These are phyloP conservation scores for Saururus chinensis DNA, from an alignment of 164 flowering plant genomes.

Conservation along the genomic window DNA sequence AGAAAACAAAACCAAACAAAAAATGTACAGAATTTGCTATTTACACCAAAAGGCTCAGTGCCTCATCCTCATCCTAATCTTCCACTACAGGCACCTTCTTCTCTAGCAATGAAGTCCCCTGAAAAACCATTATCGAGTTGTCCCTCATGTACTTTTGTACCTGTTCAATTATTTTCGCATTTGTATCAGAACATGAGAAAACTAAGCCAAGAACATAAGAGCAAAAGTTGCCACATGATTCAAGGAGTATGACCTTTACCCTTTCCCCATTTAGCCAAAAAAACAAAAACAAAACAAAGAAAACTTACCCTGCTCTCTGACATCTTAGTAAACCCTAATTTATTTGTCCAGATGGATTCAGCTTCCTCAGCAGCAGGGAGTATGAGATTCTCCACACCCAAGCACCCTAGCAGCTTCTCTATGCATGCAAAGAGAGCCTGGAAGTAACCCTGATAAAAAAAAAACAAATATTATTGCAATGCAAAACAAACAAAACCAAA, in stretches of 20 bases:
- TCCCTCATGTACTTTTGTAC: conserved; percentile 35
- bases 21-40: no score
- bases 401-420: conserved; percentile 19
- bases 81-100: conserved; percentile 30
- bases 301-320: conserved; percentile 42
- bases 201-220: not conserved
- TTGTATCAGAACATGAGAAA: no score
- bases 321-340: conserved; percentile 62
- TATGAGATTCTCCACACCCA: conserved; percentile 17
- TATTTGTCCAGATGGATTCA: conserved; percentile 26
- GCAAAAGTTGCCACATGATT: not conserved
- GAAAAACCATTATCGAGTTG: conserved; percentile 52
- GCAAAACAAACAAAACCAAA: not conserved
- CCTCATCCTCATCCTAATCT: not conserved
- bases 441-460: conserved; percentile 22
- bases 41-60: no score
- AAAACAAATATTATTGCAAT: not conserved
- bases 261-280: no score
- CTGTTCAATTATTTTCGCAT: conserved; percentile 24
- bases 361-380: conserved; percentile 32
- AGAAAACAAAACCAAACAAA: no score
- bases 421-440: conserved; percentile 24
- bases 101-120: conserved; percentile 76
- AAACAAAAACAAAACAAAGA: not conserved
- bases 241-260: no score